Base-by-base conservation (phyloP, 1,139 yeast species). In the Suhomyces wounanorum region DNA sequence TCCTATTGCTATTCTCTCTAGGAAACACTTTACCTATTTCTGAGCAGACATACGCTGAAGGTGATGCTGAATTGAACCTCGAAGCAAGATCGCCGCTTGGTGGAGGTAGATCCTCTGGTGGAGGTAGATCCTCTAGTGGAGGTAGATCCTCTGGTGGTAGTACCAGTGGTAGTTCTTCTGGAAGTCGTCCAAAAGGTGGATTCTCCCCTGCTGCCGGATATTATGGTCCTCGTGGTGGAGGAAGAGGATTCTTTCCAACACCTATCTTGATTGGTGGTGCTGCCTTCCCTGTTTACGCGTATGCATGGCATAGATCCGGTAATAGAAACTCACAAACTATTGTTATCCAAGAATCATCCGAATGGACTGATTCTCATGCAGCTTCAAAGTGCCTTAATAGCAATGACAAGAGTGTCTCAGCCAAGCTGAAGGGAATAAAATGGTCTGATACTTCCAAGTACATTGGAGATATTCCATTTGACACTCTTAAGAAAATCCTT, bases 391-490 rank as follows among this genome's bases (percentile, higher is more conserved):
- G 42, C 14, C 33, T 40, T 8, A 8, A 14, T 10, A 40, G 42
- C 8, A 8, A 40, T 5, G 42, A 40, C 42, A 40, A 40, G 42
- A 40, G 42, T 8, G 42, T 25, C 4, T 40, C 42, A 1, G 33
- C 33, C 33, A 40, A 40, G 23, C 42, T 40, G 42, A 40, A 40
- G 42, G 42, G 42, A 8, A 28, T 40, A 8, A 40, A 40, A 28
- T 40, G 42, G 42, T 25, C 42, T 18, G 42, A 40, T 17, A 40
- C 28, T 26, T 25, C 10, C 23, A 40, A 40, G n/a, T 40, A 40
- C n/a, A 40, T 10, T 17, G 33, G 33, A 13, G 33, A 23, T 9
- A 16, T 40, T 14, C 42, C 42, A 17, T 40, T 25, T 13, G 17
- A 40, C n/a, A 25, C 33, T 8, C 18, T 40, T 28, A 40, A 40